A percentile compares a stretch with the other conserved stretches of the same genome.
These are phyloP conservation scores for Cantharellus anzutake DNA, from an alignment of 768 basidiomycete genomes.

Conservation along the genomic window DNA sequence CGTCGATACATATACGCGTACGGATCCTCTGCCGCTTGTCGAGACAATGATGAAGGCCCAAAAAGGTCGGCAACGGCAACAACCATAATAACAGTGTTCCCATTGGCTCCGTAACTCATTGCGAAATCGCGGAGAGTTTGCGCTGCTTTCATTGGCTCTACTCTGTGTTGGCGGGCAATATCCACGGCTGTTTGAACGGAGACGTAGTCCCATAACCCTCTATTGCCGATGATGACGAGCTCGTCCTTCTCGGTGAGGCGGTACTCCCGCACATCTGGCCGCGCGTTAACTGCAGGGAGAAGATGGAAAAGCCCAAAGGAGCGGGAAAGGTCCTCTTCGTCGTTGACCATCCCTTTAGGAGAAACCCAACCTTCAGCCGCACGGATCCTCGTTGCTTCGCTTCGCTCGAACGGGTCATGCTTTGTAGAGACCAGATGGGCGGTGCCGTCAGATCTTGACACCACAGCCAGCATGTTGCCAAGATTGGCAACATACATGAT, in stretches of 20 bases:
- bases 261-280: slow-evolving; percentile 55
- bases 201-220: slow-evolving; percentile 84
- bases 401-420: slow-evolving; percentile 79
- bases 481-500: slow-evolving; percentile 80
- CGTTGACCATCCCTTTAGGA: slow-evolving; percentile 75
- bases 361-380: slow-evolving; percentile 89
- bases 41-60: slow-evolving; percentile 17
- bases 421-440: slow-evolving; percentile 55
- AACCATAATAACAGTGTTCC: slow-evolving; percentile 97
- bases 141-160: slow-evolving; percentile 74
- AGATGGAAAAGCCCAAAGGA: slow-evolving; percentile 87
- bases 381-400: slow-evolving; percentile 75
- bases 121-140: slow-evolving; percentile 95
- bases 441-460: slow-evolving; percentile 48
- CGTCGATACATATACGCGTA: slow-evolving; percentile 24
- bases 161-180: slow-evolving; percentile 52
- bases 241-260: slow-evolving; percentile 73
- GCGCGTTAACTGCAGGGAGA: slow-evolving; percentile 76
- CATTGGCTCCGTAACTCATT: slow-evolving; percentile 87
- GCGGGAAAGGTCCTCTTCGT: slow-evolving; percentile 79
- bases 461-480: slow-evolving; percentile 73
- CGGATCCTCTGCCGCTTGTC: slow-evolving; percentile 20
- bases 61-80: slow-evolving; percentile 68
- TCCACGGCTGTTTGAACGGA: slow-evolving; percentile 93
- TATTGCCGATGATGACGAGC: slow-evolving; percentile 89